phyloP scores from a whole-genome alignment of 352 stramenopile genomes.

The Globisporangium alternatum region DNA sequence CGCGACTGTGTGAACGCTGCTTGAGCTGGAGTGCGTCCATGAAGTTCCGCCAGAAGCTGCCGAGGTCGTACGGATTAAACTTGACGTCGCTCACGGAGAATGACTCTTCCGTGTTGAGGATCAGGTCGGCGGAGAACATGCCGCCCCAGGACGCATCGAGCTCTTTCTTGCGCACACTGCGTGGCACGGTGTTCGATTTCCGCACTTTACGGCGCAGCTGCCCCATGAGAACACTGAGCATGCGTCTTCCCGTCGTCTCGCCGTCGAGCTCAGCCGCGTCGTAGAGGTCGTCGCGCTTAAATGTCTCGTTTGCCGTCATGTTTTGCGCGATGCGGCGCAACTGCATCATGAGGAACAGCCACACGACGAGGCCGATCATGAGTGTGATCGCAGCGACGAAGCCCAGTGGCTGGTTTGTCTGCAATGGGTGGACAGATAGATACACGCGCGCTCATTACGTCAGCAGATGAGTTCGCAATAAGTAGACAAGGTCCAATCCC shows the following conservation, averaged over 20 bases:
- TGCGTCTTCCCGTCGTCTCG: conserved; percentile 32
- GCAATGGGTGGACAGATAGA: background rate
- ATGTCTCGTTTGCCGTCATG: conserved; percentile 75
- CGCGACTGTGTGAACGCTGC: conserved; percentile 3
- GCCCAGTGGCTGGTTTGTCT: conserved; percentile 62
- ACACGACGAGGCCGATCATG: conserved; percentile 59
- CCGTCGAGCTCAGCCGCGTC: conserved; percentile 52
- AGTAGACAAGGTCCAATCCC: background rate
- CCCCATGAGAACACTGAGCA: conserved; percentile 51
- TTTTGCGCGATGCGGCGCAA: conserved; percentile 71
- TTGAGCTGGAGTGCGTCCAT: conserved; percentile 51
- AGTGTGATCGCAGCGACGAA: conserved; percentile 67
- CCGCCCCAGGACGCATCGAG: conserved; percentile 77
- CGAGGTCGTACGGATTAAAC: conserved; percentile 75
- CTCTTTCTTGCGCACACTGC: conserved; percentile 42
- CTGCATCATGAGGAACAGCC: conserved; percentile 74
- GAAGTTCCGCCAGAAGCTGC: conserved; percentile 54
- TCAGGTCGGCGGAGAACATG: conserved; percentile 62
- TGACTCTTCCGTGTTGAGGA: conserved; percentile 69
- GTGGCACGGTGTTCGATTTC: conserved; percentile 20
- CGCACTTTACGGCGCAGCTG: conserved; percentile 31
- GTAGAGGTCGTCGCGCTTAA: conserved; percentile 76
- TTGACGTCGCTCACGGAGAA: conserved; percentile 74
- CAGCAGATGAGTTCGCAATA: background rate
- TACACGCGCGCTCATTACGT: background rate